phyloP scores from a whole-genome alignment of 2,329 filamentous ascomycete genomes.

The Fusarium vanettenii region DNA sequence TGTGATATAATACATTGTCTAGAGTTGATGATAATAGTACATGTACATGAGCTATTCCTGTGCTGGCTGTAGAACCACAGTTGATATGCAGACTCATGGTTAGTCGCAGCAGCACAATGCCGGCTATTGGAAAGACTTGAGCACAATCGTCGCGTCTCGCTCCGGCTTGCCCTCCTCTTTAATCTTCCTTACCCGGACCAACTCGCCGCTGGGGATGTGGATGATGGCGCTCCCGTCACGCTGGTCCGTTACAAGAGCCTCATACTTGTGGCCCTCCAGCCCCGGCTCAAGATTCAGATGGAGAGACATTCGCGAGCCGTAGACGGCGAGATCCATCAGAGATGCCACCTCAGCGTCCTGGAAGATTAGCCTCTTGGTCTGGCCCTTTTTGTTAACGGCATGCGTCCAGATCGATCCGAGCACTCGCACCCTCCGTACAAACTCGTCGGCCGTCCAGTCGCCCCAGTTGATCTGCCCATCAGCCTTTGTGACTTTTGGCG shows the following conservation, averaged over 20 bases:
- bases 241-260: constrained; percentile 11
- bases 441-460: constrained; percentile 62
- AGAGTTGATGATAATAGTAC: not conserved
- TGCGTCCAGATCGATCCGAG: constrained; percentile 75
- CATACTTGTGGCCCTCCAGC: not conserved
- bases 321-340: not conserved
- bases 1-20: not conserved
- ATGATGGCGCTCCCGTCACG: constrained; percentile 40
- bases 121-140: constrained; percentile 25
- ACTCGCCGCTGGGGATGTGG: constrained; percentile 23
- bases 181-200: constrained; percentile 45
- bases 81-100: not conserved
- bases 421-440: constrained; percentile 67
- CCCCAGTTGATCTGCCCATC: constrained; percentile 73
- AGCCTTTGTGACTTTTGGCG: constrained; percentile 77
- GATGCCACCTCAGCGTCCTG: constrained; percentile 45
- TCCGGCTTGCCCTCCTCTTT: constrained; percentile 50
- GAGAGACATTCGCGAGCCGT: constrained; percentile 30
- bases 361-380: constrained; percentile 54
- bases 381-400: constrained; percentile 41
- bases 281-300: constrained; percentile 8
- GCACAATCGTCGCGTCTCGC: constrained; percentile 38
- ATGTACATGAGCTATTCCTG: not conserved
- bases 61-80: not conserved
- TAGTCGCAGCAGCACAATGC: not conserved